Evolutionary conservation across 805 yeast genomes (phyloP).

Genomic region (Cyberlindnera subsufficiens): DNA sequence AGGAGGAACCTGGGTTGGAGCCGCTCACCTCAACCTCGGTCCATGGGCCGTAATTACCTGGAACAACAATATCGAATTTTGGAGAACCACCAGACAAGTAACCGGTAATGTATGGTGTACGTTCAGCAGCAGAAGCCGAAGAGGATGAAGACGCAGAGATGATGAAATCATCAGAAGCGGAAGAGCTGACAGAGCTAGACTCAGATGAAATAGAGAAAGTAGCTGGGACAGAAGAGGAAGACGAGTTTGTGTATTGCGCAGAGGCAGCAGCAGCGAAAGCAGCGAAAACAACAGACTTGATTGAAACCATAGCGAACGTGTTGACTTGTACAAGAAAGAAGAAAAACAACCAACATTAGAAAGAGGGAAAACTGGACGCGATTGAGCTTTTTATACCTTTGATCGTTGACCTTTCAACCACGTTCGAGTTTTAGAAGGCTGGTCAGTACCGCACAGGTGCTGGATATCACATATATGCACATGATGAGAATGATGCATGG

Average conservation of each 20-base stretch:
- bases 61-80: conserved; percentile 20
- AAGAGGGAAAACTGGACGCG: too few relatives aligned
- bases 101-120: conserved; percentile 22
- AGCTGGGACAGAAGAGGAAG: not conserved
- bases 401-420: too few relatives aligned
- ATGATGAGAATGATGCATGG: too few relatives aligned
- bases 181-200: conserved; percentile 6
- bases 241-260: conserved; percentile 14
- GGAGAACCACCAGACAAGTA: conserved; percentile 21
- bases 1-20: conserved; percentile 15
- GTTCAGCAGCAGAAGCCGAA: conserved; percentile 11
- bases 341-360: too few relatives aligned
- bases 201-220: not conserved
- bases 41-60: conserved; percentile 20
- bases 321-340: conserved; percentile 1
- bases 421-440: too few relatives aligned
- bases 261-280: conserved; percentile 11
- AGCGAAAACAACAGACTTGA: conserved; percentile 12
- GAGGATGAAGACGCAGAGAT: conserved; percentile 17
- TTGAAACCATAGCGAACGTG: conserved; percentile 6
- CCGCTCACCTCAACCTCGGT: conserved; percentile 16
- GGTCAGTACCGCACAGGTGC: too few relatives aligned
- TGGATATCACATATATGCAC: too few relatives aligned
- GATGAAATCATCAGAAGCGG: conserved; percentile 14
- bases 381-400: too few relatives aligned